phyloP scores from a whole-genome alignment of 176 grass and related monocot genomes.

The Oryza nivara region DNA sequence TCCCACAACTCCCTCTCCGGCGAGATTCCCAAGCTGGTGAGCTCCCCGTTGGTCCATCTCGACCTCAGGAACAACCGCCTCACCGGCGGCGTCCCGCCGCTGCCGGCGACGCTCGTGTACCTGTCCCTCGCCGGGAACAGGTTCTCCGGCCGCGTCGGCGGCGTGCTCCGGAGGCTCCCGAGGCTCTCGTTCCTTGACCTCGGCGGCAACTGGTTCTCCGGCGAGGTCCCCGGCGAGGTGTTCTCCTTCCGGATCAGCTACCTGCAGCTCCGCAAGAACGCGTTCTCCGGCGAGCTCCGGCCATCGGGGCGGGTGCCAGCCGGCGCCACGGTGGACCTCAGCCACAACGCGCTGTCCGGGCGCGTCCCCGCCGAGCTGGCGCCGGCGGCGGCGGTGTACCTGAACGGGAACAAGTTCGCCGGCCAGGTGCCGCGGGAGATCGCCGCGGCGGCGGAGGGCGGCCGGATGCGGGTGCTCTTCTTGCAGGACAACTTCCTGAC shows the following conservation, averaged over 20 bases:
- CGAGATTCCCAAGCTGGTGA: conserved; percentile 26
- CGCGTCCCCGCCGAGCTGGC: conserved; percentile 67
- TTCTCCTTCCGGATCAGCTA: conserved; percentile 61
- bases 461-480: conserved; percentile 72
- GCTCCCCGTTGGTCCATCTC: conserved; percentile 62
- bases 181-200: conserved; percentile 72
- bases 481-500: conserved; percentile 87
- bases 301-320: conserved; percentile 36
- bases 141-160: conserved; percentile 61
- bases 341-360: conserved; percentile 71
- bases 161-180: conserved; percentile 39
- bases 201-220: conserved; percentile 68
- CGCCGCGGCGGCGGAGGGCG: conserved; percentile 51
- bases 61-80: conserved; percentile 66
- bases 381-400: conserved; percentile 51
- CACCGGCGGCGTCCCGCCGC: conserved; percentile 40
- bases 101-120: conserved; percentile 64
- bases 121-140: conserved; percentile 70
- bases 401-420: conserved; percentile 66
- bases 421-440: conserved; percentile 60
- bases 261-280: conserved; percentile 74
- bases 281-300: conserved; percentile 65
- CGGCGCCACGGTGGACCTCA: conserved; percentile 77
- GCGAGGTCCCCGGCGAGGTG: conserved; percentile 57
- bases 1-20: conserved; percentile 64